Evolutionary conservation across 805 yeast genomes (phyloP).

Genomic region (Ogataea pignaliae): DNA sequence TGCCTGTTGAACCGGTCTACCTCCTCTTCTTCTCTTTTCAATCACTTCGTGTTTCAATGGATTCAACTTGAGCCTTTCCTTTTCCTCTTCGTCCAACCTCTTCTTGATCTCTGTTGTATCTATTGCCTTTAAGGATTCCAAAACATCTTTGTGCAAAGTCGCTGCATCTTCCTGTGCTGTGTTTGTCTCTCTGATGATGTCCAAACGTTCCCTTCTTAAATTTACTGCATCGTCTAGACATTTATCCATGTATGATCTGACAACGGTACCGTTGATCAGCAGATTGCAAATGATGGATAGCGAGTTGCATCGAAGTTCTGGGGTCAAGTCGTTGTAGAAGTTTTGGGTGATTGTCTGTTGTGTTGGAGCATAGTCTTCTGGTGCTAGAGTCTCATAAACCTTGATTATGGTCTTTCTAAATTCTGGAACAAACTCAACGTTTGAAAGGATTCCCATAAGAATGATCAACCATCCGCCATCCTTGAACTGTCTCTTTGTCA

Average conservation of each 20-base stretch:
- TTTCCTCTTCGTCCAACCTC: slow-evolving; percentile 21
- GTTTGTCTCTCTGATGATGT: slow-evolving; percentile 58
- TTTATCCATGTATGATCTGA: slow-evolving; percentile 62
- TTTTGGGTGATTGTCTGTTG: slow-evolving; percentile 44
- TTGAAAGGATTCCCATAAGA: slow-evolving; percentile 65
- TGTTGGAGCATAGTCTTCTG: slow-evolving; percentile 46
- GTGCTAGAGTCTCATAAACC: slow-evolving; percentile 53
- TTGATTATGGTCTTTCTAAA: slow-evolving; percentile 46
- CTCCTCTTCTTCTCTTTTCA: slow-evolving; percentile 21
- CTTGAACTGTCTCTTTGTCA: slow-evolving; percentile 67
- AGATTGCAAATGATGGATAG: slow-evolving; percentile 63
- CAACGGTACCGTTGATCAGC: slow-evolving; percentile 50
- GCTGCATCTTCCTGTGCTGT: slow-evolving; percentile 47
- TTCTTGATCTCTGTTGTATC: slow-evolving; percentile 20
- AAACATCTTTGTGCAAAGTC: slow-evolving; percentile 37
- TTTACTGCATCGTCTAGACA: slow-evolving; percentile 60
- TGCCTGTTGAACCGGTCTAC: slow-evolving; percentile 24
- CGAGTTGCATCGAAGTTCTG: slow-evolving; percentile 50
- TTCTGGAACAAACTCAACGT: slow-evolving; percentile 52
- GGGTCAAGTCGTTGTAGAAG: slow-evolving; percentile 50
- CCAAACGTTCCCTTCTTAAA: slow-evolving; percentile 63
- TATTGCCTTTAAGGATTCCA: slow-evolving; percentile 27
- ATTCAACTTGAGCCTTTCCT: slow-evolving; percentile 13
- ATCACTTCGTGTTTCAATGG: slow-evolving; percentile 17
- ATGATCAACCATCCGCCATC: slow-evolving; percentile 86